These are phyloP conservation scores for Cicer arietinum DNA, from an alignment of 306 rosid species.

Conservation along the genomic window DNA sequence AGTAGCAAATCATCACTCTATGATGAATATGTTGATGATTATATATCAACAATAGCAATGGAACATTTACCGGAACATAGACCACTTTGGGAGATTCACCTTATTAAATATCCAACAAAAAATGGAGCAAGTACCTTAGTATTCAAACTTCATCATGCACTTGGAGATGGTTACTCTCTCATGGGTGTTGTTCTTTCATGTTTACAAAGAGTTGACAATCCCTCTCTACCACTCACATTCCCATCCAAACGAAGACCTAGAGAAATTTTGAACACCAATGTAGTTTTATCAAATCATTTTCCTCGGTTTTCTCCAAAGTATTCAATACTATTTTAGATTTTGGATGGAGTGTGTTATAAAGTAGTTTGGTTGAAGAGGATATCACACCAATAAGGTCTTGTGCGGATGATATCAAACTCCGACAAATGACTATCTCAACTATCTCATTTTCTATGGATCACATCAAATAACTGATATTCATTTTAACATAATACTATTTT, in stretches of 20 bases:
- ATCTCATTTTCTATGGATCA: constrained; percentile 43
- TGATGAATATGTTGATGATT: constrained; percentile 53
- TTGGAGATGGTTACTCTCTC: constrained; percentile 67
- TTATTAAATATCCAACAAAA: constrained; percentile 56
- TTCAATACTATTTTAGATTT: constrained; percentile 43
- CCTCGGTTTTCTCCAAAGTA: constrained; percentile 17
- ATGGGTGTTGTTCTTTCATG: constrained; percentile 67
- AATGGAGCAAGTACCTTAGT: constrained; percentile 47
- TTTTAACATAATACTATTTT: too few species aligned
- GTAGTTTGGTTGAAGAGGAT: constrained; percentile 55
- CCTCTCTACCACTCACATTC: constrained; percentile 57
- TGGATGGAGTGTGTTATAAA: constrained; percentile 50
- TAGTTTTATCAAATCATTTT: not conserved
- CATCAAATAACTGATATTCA: constrained; percentile 33
- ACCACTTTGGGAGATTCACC: constrained; percentile 64
- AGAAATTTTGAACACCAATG: not conserved
- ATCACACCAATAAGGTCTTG: constrained; percentile 57
- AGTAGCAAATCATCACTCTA: constrained; percentile 31
- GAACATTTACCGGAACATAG: constrained; percentile 44
- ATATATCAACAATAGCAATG: constrained; percentile 43
- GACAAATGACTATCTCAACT: constrained; percentile 38
- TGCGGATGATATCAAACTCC: constrained; percentile 27
- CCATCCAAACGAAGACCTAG: constrained; percentile 39
- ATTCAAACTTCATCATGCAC: constrained; percentile 62
- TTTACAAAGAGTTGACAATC: constrained; percentile 51